A percentile compares a stretch with the other conserved stretches of the same genome.
Conservation (phyloP, 106 monocot genomes). For the Vanilla planifolia region DNA sequence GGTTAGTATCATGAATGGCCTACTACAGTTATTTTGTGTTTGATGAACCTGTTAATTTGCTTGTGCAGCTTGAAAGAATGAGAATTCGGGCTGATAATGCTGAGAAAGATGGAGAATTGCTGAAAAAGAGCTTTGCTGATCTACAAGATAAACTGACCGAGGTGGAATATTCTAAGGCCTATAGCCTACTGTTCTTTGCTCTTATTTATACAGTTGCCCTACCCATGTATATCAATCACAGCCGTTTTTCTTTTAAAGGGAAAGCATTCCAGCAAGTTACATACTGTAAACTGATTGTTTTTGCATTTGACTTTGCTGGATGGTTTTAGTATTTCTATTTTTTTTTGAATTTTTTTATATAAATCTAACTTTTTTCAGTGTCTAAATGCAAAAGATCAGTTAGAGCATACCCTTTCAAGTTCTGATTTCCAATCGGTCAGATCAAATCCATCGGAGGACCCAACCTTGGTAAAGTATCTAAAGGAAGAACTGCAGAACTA, state of each 20-base stretch:
- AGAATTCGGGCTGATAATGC: slow-evolving; percentile 3
- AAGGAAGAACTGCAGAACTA: slow-evolving; percentile 1
- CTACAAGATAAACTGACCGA: slow-evolving; percentile 4
- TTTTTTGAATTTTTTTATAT: no score
- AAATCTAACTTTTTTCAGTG: neutral
- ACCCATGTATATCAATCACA: neutral
- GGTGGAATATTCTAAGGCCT: neutral
- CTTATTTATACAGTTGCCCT: neutral
- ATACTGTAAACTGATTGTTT: neutral
- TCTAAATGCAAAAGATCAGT: slow-evolving; percentile 1
- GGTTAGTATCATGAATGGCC: neutral
- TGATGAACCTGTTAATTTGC: neutral
- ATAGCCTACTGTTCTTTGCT: neutral
- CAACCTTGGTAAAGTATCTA: slow-evolving; percentile 6
- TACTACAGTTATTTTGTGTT: neutral
- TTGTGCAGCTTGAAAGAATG: slow-evolving; percentile 7
- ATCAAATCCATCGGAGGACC: neutral
- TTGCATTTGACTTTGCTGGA: neutral
- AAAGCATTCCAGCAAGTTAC: neutral
- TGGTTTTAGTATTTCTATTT: neutral
- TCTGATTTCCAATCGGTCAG: neutral
- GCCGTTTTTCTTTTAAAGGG: neutral
- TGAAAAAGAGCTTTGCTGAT: slow-evolving; percentile 6
- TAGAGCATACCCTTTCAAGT: slow-evolving; percentile 5
- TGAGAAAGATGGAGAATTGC: slow-evolving; percentile 3